phyloP scores from a whole-genome alignment of 2,329 filamentous ascomycete genomes.

The Metarhizium brunneum region DNA sequence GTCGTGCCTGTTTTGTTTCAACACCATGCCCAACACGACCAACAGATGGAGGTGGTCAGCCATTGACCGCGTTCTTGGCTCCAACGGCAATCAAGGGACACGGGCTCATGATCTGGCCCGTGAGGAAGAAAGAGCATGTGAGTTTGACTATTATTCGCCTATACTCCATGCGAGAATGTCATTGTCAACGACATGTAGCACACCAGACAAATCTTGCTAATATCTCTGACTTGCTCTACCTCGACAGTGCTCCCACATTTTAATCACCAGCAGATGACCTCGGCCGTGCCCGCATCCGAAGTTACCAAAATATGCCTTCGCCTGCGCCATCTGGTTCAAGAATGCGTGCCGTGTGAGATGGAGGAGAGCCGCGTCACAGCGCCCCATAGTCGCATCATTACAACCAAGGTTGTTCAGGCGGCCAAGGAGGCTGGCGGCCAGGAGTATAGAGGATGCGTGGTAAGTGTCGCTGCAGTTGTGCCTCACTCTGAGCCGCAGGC shows the following conservation, averaged over 20 bases:
- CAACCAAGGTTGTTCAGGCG: slow-evolving; percentile 65
- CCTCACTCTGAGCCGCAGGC: neutral
- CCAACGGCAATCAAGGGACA: slow-evolving; percentile 10
- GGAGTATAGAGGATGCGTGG: slow-evolving; percentile 69
- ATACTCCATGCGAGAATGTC: neutral
- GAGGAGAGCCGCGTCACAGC: slow-evolving; percentile 64
- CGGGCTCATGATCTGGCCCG: slow-evolving; percentile 26
- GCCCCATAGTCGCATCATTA: slow-evolving; percentile 81
- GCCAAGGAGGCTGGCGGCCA: slow-evolving; percentile 72
- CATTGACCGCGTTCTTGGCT: slow-evolving; percentile 21
- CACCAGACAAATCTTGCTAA: neutral
- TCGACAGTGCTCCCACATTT: slow-evolving; percentile 55
- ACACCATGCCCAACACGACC: slow-evolving; percentile 8
- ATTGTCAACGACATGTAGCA: neutral
- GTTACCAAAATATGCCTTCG: slow-evolving; percentile 87
- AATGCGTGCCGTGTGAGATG: slow-evolving; percentile 84
- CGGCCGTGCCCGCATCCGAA: slow-evolving; percentile 64
- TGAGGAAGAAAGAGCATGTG: slow-evolving; percentile 36
- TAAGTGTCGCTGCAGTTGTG: slow-evolving; percentile 12
- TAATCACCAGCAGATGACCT: slow-evolving; percentile 46
- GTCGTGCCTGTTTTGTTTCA: neutral
- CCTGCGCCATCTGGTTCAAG: slow-evolving; percentile 82
- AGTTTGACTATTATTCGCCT: slow-evolving; percentile 13
- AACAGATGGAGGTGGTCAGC: slow-evolving; percentile 18
- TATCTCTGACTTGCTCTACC: neutral